phyloP scores from a whole-genome alignment of 441 rosid genomes.

The Erodium chrysanthum region DNA sequence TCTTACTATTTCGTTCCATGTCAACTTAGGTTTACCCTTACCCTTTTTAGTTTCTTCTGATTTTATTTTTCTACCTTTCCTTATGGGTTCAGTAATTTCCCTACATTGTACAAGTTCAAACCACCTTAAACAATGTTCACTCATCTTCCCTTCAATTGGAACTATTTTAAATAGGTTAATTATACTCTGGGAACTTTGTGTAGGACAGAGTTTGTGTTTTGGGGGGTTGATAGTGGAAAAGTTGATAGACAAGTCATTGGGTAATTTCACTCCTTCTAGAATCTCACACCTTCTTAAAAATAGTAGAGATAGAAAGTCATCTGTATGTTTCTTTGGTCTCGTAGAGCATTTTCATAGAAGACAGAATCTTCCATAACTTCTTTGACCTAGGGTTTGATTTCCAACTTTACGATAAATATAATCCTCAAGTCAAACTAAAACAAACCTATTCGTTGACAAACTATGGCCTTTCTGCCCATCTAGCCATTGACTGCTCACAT shows the following conservation, averaged over 20 bases:
- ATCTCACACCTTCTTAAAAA: neutral
- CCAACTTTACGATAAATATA: neutral
- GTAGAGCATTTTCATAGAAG: neutral
- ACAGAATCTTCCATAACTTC: neutral
- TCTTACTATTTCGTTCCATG: neutral
- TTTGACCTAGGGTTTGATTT: neutral
- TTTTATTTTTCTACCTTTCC: neutral
- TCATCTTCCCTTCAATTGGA: neutral
- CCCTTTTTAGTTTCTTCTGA: neutral
- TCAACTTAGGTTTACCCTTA: neutral
- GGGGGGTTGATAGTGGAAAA: too few relatives aligned
- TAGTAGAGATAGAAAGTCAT: neutral
- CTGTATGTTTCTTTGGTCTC: neutral
- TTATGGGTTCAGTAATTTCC: neutral
- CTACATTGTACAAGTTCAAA: neutral
- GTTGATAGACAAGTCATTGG: too few relatives aligned
- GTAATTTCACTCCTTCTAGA: too few relatives aligned
- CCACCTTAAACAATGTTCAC: neutral
- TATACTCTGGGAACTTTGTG: too few relatives aligned
- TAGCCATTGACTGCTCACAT: too few relatives aligned
- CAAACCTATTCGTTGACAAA: too few relatives aligned
- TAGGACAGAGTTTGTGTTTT: too few relatives aligned
- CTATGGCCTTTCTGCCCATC: too few relatives aligned
- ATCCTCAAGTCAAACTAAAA: neutral
- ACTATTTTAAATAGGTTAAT: too few relatives aligned